These are phyloP conservation scores for Colletotrichum abscissum DNA, from an alignment of 2,329 filamentous ascomycete genomes.

Conservation along the genomic window DNA sequence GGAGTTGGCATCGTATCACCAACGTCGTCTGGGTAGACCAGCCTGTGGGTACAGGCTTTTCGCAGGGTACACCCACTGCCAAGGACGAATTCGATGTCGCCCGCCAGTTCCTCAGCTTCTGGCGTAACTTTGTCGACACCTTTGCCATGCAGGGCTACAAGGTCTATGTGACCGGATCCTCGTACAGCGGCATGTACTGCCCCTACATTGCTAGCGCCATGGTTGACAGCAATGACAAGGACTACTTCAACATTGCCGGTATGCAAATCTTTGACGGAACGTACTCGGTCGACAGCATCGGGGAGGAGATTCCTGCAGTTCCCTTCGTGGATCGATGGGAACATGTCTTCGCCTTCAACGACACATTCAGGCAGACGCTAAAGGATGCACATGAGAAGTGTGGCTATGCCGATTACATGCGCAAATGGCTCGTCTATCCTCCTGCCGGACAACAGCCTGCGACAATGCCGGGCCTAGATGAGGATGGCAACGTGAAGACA, in stretches of 20 bases:
- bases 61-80: constrained; percentile 72
- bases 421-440: constrained; percentile 75
- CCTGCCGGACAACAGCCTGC: constrained; percentile 70
- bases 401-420: constrained; percentile 70
- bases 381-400: constrained; percentile 65
- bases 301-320: constrained; percentile 60
- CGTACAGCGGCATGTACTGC: constrained; percentile 75
- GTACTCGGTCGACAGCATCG: constrained; percentile 62
- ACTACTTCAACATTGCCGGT: constrained; percentile 75
- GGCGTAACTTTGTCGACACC: constrained; percentile 79
- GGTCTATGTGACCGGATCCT: constrained; percentile 80
- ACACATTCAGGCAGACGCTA: constrained; percentile 64
- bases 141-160: constrained; percentile 76
- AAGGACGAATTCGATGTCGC: constrained; percentile 75
- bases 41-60: constrained; percentile 75
- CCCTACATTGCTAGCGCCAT: constrained; percentile 81
- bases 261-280: constrained; percentile 80
- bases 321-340: constrained; percentile 71
- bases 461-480: constrained; percentile 55
- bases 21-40: constrained; percentile 84
- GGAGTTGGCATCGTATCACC: constrained; percentile 80
- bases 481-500: constrained; percentile 46
- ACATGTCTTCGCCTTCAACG: constrained; percentile 72
- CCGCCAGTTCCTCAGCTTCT: constrained; percentile 80
- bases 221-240: constrained; percentile 72